A percentile compares a stretch with the other conserved stretches of the same genome.
phyloP scores from a whole-genome alignment of 495 filamentous ascomycete genomes.

The Elasticomyces elasticus region DNA sequence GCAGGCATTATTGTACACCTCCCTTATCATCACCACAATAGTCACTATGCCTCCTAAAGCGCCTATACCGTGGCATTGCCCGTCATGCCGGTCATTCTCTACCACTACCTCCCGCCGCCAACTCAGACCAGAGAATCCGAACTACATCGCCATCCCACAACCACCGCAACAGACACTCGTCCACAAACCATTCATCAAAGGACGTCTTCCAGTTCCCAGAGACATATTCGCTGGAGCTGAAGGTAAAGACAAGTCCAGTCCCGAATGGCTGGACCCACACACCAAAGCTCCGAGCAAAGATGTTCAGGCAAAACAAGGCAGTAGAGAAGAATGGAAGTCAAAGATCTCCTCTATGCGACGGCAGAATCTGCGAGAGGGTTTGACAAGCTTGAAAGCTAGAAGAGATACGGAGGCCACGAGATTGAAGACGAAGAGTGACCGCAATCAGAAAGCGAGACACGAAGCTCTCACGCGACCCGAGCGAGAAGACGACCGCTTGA shows the following conservation, averaged over 20 bases:
- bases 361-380: constrained; percentile 53
- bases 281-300: constrained; percentile 30
- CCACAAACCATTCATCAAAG: constrained; percentile 48
- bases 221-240: constrained; percentile 48
- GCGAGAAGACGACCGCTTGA: constrained; percentile 53
- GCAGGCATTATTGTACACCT: neutral
- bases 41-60: constrained; percentile 13
- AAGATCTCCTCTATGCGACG: constrained; percentile 51
- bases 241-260: constrained; percentile 39
- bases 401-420: constrained; percentile 39
- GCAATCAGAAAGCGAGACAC: constrained; percentile 37
- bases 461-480: constrained; percentile 41
- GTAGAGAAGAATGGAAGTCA: constrained; percentile 50
- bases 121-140: constrained; percentile 58
- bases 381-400: constrained; percentile 47
- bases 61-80: constrained; percentile 9
- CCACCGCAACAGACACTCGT: constrained; percentile 38
- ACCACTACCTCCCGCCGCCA: constrained; percentile 28
- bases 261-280: constrained; percentile 37
- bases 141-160: constrained; percentile 63
- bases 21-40: neutral
- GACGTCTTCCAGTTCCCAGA: constrained; percentile 60
- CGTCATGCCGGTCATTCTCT: constrained; percentile 35
- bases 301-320: neutral
- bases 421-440: constrained; percentile 31